Conservation (phyloP, 2,329 filamentous ascomycete genomes). For the Cladobotryum mycophilum region DNA sequence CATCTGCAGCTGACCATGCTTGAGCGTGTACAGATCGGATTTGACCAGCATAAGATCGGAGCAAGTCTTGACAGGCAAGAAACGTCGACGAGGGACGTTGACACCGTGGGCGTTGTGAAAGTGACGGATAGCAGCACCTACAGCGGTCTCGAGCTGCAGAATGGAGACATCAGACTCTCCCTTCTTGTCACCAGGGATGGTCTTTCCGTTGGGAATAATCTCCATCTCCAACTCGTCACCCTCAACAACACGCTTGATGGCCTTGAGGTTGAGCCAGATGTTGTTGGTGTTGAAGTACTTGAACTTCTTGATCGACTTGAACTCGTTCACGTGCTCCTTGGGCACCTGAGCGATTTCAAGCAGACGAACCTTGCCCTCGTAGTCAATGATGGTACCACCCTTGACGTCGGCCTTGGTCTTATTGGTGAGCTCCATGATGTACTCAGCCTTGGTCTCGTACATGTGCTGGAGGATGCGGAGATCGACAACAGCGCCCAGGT, state of each 20-base stretch:
- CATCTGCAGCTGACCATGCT: conserved; percentile 97
- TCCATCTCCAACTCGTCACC: conserved; percentile 98
- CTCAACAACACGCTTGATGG: conserved; percentile 98
- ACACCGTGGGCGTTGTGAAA: conserved; percentile 98
- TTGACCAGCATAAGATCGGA: conserved; percentile 99
- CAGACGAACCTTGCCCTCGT: conserved; percentile 92
- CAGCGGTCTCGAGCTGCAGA: conserved; percentile 96
- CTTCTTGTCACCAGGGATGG: conserved; percentile 98
- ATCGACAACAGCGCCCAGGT: conserved; percentile 95
- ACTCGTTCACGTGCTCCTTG: conserved; percentile 99
- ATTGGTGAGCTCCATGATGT: conserved; percentile 99
- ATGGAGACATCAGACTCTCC: conserved; percentile 97
- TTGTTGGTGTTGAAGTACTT: conserved; percentile 99
- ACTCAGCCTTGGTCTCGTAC: conserved; percentile 94
- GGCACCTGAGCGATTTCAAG: conserved; percentile 98
- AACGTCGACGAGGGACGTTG: conserved; percentile 94
- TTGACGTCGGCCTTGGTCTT: conserved; percentile 99
- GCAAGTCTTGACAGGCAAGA: conserved; percentile 99
- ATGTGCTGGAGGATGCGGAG: conserved; percentile 98
- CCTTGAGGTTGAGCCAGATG: conserved; percentile 98
- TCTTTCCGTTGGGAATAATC: conserved; percentile 99
- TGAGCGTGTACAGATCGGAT: conserved; percentile 96
- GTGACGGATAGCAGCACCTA: conserved; percentile 96
- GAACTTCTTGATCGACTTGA: conserved; percentile 99
- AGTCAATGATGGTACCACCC: conserved; percentile 99